Base-by-base conservation (phyloP, 768 basidiomycete genomes). In the Chalciporus sphaerocephalus region DNA sequence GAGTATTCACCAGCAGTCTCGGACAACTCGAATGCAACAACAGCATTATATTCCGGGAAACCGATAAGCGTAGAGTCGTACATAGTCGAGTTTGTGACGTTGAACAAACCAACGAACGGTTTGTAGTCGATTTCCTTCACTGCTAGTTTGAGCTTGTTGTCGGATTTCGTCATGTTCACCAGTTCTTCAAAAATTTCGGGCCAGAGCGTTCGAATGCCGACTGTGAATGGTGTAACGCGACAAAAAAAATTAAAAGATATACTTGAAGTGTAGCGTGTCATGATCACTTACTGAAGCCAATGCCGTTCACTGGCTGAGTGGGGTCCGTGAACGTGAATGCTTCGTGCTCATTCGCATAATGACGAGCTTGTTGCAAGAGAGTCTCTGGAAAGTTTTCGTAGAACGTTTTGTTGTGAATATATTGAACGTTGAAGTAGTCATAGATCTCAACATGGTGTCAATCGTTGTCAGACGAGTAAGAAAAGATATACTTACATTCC, bases 101-200 rank as follows among this genome's bases (percentile, higher is more conserved):
- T 79, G 74, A 94, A 85, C 62, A 93, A 68, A 24, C 87, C 87
- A 57, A 92, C 83, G 74, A 93, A 89, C 10, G 90, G 83, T 67
- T 92, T 90, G 72, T 92, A 92, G 50, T 88, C 86, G 6, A 84
- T 78, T 67, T 85, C 79, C 48, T 85, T 75, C 55, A 91, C 65
- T 57, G 83, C 74, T 61, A 93, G 72, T 61, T 88, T 84, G 43
- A 92, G 75, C 24, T 83, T 83, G 67, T 88, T 85, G 51, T 73
- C 75, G 50, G 82, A 74, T 67, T 79, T 80, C 13, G 85, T 79
- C 69, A 94, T 85, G 59, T 81, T 82, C 55, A 85, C 79, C 48
- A 93, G 74, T 17, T 85, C 79, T 47, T 65, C 71, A 47, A 92
- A 71, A 61, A 94, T 79, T 25, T 83, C 79, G 51, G 81, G 78